Conservation (phyloP, 768 basidiomycete species). For the Leccinum broughii region DNA sequence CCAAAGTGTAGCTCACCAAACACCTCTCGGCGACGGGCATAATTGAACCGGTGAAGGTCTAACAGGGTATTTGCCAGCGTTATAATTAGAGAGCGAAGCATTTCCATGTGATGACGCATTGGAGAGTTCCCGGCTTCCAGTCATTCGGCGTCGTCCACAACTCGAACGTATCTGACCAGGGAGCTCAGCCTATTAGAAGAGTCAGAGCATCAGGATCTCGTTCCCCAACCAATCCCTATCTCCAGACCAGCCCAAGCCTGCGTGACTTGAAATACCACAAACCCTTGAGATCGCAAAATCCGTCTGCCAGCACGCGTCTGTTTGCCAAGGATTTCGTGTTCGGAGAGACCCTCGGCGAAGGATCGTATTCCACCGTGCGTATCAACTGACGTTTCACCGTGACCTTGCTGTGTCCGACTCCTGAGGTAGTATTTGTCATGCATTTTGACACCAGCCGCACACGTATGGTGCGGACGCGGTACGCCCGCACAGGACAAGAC, state of each 20-base stretch:
- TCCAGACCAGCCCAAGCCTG: conserved; percentile 17
- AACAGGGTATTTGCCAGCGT: conserved; percentile 51
- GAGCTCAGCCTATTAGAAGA: conserved; percentile 48
- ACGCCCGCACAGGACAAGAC: conserved; percentile 36
- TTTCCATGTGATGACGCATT: no score
- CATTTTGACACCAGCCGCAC: no score
- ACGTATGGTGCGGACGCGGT: conserved; percentile 28
- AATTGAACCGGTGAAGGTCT: conserved; percentile 62
- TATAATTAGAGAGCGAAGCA: no score
- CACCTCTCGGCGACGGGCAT: conserved; percentile 66
- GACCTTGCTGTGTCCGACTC: conserved; percentile 1
- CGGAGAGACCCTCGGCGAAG: conserved; percentile 48
- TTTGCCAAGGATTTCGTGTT: conserved; percentile 70
- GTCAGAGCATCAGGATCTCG: conserved; percentile 12
- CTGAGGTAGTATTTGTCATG: no score
- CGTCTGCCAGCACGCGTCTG: conserved; percentile 44
- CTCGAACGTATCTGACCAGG: conserved; percentile 47
- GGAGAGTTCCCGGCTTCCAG: no score
- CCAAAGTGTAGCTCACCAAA: conserved; percentile 68
- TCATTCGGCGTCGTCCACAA: no score
- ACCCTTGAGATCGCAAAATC: conserved; percentile 40
- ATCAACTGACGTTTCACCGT: background rate
- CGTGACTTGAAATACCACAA: conserved; percentile 31
- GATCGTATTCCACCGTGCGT: conserved; percentile 75
- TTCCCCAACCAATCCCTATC: conserved; percentile 10